Evolutionary conservation across 2,329 filamentous ascomycete species (phyloP).

Genomic region (Fusarium duplospermum): DNA sequence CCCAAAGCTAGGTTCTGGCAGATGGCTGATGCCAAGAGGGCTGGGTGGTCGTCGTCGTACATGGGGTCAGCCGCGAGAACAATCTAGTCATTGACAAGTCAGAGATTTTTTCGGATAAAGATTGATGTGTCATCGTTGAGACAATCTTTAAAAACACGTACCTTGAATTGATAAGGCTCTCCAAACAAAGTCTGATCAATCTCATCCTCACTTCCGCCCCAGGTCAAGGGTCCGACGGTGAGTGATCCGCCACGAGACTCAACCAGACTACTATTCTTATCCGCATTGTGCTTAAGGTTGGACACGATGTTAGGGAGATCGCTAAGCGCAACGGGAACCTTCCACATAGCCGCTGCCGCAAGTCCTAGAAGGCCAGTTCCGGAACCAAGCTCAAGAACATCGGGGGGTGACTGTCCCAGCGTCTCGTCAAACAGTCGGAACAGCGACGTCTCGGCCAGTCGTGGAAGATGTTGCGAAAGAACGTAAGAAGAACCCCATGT

Average conservation of each 20-base stretch:
- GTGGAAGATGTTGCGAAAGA: conserved; percentile 77
- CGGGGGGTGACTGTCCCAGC: conserved; percentile 45
- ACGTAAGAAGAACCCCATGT: conserved; percentile 95
- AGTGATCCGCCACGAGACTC: conserved; percentile 65
- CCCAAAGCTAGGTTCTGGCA: conserved; percentile 71
- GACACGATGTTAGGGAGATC: conserved; percentile 86
- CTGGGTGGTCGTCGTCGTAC: conserved; percentile 86
- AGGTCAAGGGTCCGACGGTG: conserved; percentile 77
- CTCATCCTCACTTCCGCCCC: conserved; percentile 67
- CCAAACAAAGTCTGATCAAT: conserved; percentile 59
- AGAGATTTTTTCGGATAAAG: background rate
- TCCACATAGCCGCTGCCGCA: conserved; percentile 80
- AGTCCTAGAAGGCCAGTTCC: conserved; percentile 93
- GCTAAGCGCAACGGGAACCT: conserved; percentile 76
- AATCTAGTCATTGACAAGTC: conserved; percentile 58
- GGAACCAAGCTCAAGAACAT: conserved; percentile 82
- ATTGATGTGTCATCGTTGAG: conserved; percentile 6
- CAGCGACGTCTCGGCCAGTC: conserved; percentile 57
- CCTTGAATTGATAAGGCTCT: conserved; percentile 63
- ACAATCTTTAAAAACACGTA: conserved; percentile 38
- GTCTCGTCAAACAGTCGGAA: conserved; percentile 57
- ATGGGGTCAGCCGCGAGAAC: conserved; percentile 88
- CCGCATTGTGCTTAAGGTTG: conserved; percentile 81
- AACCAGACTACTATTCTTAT: conserved; percentile 70
- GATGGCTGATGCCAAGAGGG: conserved; percentile 78